Base-by-base conservation (phyloP, 352 stramenopile genomes). In the Globisporangium parvum region DNA sequence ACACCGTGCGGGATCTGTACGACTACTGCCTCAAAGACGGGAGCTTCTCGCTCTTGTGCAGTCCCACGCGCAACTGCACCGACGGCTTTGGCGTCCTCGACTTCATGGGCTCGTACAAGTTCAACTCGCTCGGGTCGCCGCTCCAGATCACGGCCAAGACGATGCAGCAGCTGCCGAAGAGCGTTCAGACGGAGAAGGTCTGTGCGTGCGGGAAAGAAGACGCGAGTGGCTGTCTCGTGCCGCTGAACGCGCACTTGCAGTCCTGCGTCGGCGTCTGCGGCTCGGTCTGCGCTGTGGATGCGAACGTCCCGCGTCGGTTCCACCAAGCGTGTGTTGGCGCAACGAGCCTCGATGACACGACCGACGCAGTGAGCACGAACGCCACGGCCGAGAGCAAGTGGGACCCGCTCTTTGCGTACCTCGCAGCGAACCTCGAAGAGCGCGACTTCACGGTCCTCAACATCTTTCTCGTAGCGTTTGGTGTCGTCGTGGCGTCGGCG, bases 131-230 rank as follows among this genome's bases (percentile, higher is more conserved):
- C 26, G 78, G 80, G 24, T 87, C 78, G 12, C 76, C 82, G 2
- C 65, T 79, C 8, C 80, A 90, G 48, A 71, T 91, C 51, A 87
- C 89, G 41, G 77, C 91, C 20, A 78, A 70, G 28, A 88, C 73
- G 5, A 87, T 85, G 62, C 66, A 85, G 49, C 60, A 85, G 44
- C 51, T 81, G 11, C 59, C 63, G 3, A 48, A 55, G 1, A 51
- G 51, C 1, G 67, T 71, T 33, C 72, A 84, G 31, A 63, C 73
- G 47, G 60, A 75, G 8, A 74, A 73, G 47, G 72, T 87, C 28
- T 90, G 80, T 60, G 52, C 63, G 1, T 88, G 77, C 60, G 69
- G 50, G 10, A 20, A 24, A 15, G 53, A 46, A 2, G 69, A 68
- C 44, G 37, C 44, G 24, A 82, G 62, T 11, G 70, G 61, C 14